Evolutionary conservation across 148 eudicot species (phyloP).

Genomic region (Rhododendron vialii): DNA sequence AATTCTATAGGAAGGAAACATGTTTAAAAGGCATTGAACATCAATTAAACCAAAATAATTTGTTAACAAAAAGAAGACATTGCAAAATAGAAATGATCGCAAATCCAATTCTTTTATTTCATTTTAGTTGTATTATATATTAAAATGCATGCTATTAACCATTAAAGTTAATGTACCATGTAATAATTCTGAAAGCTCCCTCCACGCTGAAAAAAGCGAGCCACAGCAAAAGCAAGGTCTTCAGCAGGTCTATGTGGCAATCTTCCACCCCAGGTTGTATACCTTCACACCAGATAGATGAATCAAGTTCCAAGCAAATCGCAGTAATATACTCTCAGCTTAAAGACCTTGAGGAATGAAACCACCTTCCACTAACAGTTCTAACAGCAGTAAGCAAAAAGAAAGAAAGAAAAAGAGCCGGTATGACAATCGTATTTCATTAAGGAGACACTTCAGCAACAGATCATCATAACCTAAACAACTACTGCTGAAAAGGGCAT

Average conservation of each 20-base stretch:
- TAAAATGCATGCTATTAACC: background rate
- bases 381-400: background rate
- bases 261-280: constrained; percentile 77
- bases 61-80: background rate
- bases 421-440: background rate
- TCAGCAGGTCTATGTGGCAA: constrained; percentile 89
- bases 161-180: constrained; percentile 48
- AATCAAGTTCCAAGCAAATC: background rate
- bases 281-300: constrained; percentile 43
- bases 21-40: background rate
- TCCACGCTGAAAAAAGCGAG: constrained; percentile 55
- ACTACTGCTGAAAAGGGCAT: background rate
- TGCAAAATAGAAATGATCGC: background rate
- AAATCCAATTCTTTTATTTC: background rate
- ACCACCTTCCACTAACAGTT: background rate
- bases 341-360: background rate
- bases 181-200: constrained; percentile 73
- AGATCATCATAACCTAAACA: background rate
- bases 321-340: background rate
- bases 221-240: constrained; percentile 96
- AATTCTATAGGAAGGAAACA: background rate
- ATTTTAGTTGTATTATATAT: constrained; percentile 7
- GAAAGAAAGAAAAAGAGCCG: background rate
- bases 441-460: background rate
- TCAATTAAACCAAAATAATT: background rate